Evolutionary conservation across 257 asterid genomes (phyloP), one percentile per base, ranked within the genome.

Genomic region (Solanum rostratum): DNA sequence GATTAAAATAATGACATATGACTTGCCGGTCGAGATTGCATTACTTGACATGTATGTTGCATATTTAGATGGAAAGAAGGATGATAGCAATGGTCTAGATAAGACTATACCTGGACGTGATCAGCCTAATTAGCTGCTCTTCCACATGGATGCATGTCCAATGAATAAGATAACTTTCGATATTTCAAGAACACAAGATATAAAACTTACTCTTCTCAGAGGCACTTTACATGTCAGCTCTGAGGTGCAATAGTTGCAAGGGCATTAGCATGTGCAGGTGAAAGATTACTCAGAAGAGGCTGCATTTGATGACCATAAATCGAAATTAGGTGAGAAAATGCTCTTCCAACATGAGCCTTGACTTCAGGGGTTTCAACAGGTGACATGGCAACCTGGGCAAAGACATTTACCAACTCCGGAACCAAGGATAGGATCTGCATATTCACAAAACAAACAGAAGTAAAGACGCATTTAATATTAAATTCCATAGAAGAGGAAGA

Each of bases 261-360:
- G 33, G 99, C 99, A 86, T 92, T 94, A 71, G 97, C 98, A 84
- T 91, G 94, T 9, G 93, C 89, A 62, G 99, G 97, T 41, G 98
- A 87, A 80, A 97, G 97, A 86, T 86, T 94, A 89, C 93, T 89
- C 93, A 95, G 89, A 81, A 97, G 95, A 83, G 98, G 97, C 87
- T 94, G 99, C 93, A 97, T 92, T 88, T 95, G 98, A 46, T 93
- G 93, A 81, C 99, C 98, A 60, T 93, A 95, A 83, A 93, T 80
- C 52, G 98, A 94, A 60, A 93, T 86, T 83, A 97, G 92, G 88
- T 95, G 98, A 88, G 98, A 86, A 90, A 97, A 97, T 65, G 99
- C 98, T 91, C 92, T 91, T 86, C 98, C 99, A 45, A 97, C 91
- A 53, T 89, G 92, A 84, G 86, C 90, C 89, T 97, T 97, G 52